Evolutionary conservation across 768 basidiomycete genomes (phyloP), one percentile per base, ranked within the genome.

Genomic region (Glaciozyma martinii): DNA sequence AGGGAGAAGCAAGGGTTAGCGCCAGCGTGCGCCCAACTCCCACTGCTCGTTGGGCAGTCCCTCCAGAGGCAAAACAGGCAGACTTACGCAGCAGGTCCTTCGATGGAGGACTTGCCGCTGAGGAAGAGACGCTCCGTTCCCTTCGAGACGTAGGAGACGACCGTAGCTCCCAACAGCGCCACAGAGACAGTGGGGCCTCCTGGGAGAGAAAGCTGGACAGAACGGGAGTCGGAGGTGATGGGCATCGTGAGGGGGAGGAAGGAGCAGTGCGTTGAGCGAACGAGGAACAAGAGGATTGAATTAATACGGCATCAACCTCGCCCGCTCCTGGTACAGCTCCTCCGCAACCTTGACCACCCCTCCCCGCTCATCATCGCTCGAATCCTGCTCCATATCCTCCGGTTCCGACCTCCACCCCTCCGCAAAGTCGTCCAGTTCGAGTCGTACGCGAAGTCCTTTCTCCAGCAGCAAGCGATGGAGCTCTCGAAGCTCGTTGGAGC

Each of bases 381-480:
- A 72, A 2, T 66, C 74, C 32, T 72, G 73, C 19, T 61, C 64
- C 15, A 58, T 47, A 5, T 56, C 63, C 27, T 63, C 58, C 27
- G 19, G 63, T 59, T 8, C 53, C 47, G 7, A 65, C 60, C 50
- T 52, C 27, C 52, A 71, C 42, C 71, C 66, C 13, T 65, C 66
- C 13, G 71, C 71, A 68, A 74, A 75, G 1, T 63, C n/a, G 47
- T 77, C 77, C 47, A 77, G 66, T 2, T 75, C 71, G 37, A 74
- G 54, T 7, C 76, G 70, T 0, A 77, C 54, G 6, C 78, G 71
- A 12, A 79, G 63, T 2, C 76, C 76, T 40, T 78, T 75, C 65
- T 78, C 77, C 9, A 76, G 67, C 67, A 79, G 76, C 23, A 78
- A 68, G 44, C 77, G 73, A 27, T 76, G 67, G 66, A 77, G 76